Base-by-base conservation (phyloP, 2,329 filamentous ascomycete genomes). In the Cordyceps militaris region DNA sequence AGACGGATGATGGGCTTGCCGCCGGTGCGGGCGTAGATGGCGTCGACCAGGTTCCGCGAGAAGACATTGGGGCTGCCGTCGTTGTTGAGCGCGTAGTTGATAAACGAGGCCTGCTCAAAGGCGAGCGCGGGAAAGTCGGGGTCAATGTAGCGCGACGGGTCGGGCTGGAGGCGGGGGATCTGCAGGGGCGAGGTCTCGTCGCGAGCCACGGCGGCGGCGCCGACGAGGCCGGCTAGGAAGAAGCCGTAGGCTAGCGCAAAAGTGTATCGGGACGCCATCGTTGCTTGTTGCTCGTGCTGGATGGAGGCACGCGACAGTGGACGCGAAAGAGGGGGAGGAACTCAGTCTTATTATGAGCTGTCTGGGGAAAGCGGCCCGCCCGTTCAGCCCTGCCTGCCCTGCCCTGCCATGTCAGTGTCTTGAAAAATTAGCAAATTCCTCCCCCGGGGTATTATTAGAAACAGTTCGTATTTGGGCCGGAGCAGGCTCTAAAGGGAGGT, bases 1-100 rank as follows among this genome's bases (percentile, higher is more conserved):
- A 73, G 61, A 13, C 70, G 63, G 38, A 73, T 73, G 47, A 70
- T 66, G 4, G 70, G 67, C 32, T 63, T 64, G 1, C 70, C 70
- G 3, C 68, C 68, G 0, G 70, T 73, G 26, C 71, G 66, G 7
- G 65, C 66, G 46, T 68, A 70, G 49, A 73, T 64, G 19, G 62
- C 63, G 16, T 68, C 58, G 43, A 73, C 69, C 30, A 73, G 65
- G 52, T 73, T 73, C 14, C 61, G 49, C 1, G 69, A 71, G 61
- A 73, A 73, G 10, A 53, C 51, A 32, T 73, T 73, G 16, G 61
- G 30, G n/a, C 65, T 66, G 30, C 68, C 68, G 23, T 65, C 60
- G 51, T 66, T 64, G 43, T 69, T 36, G 46, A 34, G 8, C 10
- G 54, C 54, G 28, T 57, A 57, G 54, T 43, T 44, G 36, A 50